A percentile compares a stretch with the other conserved stretches of the same genome.
Conservation (phyloP, 805 yeast genomes). For the Saccharomycopsis selenospora region DNA sequence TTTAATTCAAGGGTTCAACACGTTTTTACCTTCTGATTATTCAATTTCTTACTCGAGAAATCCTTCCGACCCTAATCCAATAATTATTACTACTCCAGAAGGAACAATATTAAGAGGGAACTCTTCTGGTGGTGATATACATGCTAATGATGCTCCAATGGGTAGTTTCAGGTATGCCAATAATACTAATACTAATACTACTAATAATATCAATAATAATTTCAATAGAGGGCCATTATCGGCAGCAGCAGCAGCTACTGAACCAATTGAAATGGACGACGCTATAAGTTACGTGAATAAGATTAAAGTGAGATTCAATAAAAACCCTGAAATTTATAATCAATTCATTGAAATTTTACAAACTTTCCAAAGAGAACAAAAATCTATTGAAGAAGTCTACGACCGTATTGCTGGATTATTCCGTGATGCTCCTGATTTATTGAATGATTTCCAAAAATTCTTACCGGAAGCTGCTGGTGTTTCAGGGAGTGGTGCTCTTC, state of each 20-base stretch:
- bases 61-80: slow-evolving; percentile 86
- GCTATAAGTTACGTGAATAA: slow-evolving; percentile 95
- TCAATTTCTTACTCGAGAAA: slow-evolving; percentile 84
- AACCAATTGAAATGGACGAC: slow-evolving; percentile 81
- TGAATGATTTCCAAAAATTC: slow-evolving; percentile 92
- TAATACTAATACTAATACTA: background rate
- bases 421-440: slow-evolving; percentile 86
- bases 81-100: slow-evolving; percentile 90
- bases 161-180: slow-evolving; percentile 14
- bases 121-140: background rate
- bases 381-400: slow-evolving; percentile 92
- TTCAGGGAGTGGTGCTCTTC: slow-evolving; percentile 19
- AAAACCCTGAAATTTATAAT: slow-evolving; percentile 93
- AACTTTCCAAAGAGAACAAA: slow-evolving; percentile 93
- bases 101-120: slow-evolving; percentile 50
- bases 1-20: slow-evolving; percentile 93
- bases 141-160: too few relatives aligned
- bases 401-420: slow-evolving; percentile 85
- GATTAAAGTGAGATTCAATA: slow-evolving; percentile 86
- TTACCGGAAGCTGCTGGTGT: slow-evolving; percentile 55
- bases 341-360: slow-evolving; percentile 90
- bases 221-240: slow-evolving; percentile 21
- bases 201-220: slow-evolving; percentile 5
- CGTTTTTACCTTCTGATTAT: slow-evolving; percentile 95
- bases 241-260: slow-evolving; percentile 21